These are phyloP conservation scores for Colletotrichum salicis DNA, from an alignment of 2,329 filamentous ascomycete species.

Conservation along the genomic window DNA sequence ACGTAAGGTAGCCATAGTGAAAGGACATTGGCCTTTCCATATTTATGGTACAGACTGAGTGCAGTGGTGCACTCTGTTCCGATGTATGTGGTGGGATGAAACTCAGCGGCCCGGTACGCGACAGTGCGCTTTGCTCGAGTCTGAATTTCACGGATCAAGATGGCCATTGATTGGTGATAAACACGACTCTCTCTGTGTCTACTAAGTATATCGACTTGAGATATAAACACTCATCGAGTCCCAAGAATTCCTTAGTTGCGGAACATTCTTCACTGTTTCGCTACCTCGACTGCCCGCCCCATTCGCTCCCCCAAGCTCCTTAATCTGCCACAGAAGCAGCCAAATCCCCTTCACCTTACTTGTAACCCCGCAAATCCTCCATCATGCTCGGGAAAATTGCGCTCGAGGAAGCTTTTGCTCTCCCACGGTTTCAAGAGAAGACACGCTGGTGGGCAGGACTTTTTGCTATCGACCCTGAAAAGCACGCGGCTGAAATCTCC, in stretches of 20 bases:
- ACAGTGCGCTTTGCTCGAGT: neutral
- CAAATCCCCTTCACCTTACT: neutral
- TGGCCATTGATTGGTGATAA: no score
- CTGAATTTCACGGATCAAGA: neutral
- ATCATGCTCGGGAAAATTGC: conserved; percentile 69
- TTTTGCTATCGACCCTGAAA: conserved; percentile 7
- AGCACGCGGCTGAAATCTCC: conserved; percentile 53
- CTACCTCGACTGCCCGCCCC: no score
- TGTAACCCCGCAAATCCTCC: neutral
- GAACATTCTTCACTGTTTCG: no score
- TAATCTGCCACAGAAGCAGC: neutral
- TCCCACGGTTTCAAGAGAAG: conserved; percentile 44
- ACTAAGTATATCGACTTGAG: neutral
- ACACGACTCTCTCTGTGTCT: neutral
- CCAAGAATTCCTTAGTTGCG: no score
- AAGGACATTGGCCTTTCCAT: no score
- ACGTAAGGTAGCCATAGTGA: neutral
- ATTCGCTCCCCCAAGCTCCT: no score
- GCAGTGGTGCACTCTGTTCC: neutral
- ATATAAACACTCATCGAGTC: neutral
- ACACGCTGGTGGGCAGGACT: conserved; percentile 42
- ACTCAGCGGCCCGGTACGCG: neutral
- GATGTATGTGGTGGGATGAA: neutral
- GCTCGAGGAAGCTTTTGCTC: conserved; percentile 70
- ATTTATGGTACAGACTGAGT: no score